Evolutionary conservation across 2,329 filamentous ascomycete genomes (phyloP), one percentile per base, ranked within the genome.

Genomic region (Botrytis squamosa): DNA sequence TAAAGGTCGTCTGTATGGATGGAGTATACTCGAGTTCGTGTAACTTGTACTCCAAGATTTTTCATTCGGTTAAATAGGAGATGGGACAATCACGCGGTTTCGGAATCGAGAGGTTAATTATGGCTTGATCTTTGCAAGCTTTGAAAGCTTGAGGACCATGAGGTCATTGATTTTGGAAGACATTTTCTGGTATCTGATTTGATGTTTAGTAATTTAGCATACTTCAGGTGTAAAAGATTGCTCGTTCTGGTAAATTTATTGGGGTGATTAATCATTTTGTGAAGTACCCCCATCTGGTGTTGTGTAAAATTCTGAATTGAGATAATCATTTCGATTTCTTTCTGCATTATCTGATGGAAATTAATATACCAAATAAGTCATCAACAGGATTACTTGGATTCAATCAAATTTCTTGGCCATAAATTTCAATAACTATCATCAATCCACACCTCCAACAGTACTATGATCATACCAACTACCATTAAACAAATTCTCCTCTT

Each of bases 101-200:
- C 14, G n/a, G 52, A 33, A n/a, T 8, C 7, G n/a, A 29, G n/a
- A 29, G n/a, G 1, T 57, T 8, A 33, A 16, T 18, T 16, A 33
- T 29, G 52, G 8, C 29, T 57, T 33, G n/a, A 57, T 8, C 9
- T 18, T 29, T 1, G 44, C 0, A 1, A 18, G 4, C 5, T 4
- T 14, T 52, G 22, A 2, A 9, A 14, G 49, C 6, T 55, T 55
- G 12, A 8, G 49, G 6, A 16, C 10, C 22, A 7, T 52, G 1
- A 25, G 0, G 6, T 9, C 14, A n/a, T n/a, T n/a, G 12, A 16
- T 3, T 55, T n/a, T 7, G 16, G 12, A n/a, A n/a, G 7, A 1
- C 2, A 7, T n/a, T n/a, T n/a, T n/a, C 25, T 16, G 25, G 10
- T 52, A 12, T n/a, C 25, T n/a, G 25, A 18, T 29, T 7, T n/a